These are phyloP conservation scores for Suillus occidentalis DNA, from an alignment of 768 basidiomycete species.

Conservation along the genomic window DNA sequence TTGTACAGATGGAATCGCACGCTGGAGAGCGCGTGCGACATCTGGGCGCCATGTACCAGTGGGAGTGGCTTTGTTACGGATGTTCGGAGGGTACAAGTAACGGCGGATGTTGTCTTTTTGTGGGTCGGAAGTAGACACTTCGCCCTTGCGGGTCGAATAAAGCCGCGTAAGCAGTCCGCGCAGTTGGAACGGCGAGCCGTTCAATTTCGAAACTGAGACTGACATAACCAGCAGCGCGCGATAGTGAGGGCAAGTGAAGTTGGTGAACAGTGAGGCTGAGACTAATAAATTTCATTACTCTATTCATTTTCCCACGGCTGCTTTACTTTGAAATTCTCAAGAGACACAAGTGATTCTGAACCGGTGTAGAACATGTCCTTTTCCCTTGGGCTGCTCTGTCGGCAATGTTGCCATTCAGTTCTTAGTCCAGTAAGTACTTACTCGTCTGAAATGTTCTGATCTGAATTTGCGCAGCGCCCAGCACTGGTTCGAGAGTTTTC, in stretches of 20 bases:
- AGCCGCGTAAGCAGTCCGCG: constrained; percentile 35
- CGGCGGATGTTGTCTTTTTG: constrained; percentile 74
- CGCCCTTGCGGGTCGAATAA: constrained; percentile 36
- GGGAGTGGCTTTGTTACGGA: constrained; percentile 69
- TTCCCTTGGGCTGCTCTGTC: constrained; percentile 24
- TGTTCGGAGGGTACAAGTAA: constrained; percentile 76
- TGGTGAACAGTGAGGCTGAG: not conserved
- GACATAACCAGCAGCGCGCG: not conserved
- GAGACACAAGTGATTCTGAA: not conserved
- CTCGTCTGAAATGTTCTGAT: constrained; percentile 5
- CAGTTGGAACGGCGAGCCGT: constrained; percentile 32
- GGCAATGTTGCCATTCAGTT: constrained; percentile 22
- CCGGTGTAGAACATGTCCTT: constrained; percentile 19
- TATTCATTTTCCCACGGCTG: constrained; percentile 24
- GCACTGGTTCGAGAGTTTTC: constrained; percentile 50
- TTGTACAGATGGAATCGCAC: constrained; percentile 84
- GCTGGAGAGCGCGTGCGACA: constrained; percentile 71
- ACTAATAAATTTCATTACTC: not conserved
- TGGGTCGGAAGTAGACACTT: constrained; percentile 44
- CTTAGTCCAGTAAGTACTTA: constrained; percentile 18
- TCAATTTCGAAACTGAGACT: constrained; percentile 43
- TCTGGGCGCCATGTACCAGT: constrained; percentile 85
- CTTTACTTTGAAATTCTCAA: constrained; percentile 9
- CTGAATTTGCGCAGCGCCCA: constrained; percentile 6
- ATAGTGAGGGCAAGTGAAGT: not conserved